Evolutionary conservation across 1,139 yeast genomes (phyloP).

Genomic region (Blastobotrys malaysiensis): DNA sequence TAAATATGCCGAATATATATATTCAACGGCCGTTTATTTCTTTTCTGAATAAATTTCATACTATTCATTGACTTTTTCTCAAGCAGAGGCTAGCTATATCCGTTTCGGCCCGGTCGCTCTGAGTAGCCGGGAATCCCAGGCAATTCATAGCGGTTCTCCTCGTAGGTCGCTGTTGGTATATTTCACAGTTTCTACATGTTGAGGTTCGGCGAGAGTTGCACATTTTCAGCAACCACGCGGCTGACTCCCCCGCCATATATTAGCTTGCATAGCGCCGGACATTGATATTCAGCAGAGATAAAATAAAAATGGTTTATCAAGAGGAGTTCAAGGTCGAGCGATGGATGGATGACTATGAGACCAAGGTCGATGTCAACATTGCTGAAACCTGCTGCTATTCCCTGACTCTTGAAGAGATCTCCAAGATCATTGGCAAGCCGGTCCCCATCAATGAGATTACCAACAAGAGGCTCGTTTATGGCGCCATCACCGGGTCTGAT

Average conservation of each 20-base stretch:
- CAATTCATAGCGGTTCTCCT: too few species aligned
- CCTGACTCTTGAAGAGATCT: conserved; percentile 39
- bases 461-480: conserved; percentile 40
- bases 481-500: conserved; percentile 45
- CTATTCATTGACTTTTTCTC: too few species aligned
- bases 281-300: neutral
- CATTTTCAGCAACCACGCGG: neutral
- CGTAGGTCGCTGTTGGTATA: too few species aligned
- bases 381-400: conserved; percentile 55
- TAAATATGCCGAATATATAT: too few species aligned
- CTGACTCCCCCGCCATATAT: neutral
- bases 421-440: conserved; percentile 30
- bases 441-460: conserved; percentile 25
- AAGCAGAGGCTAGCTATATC: too few species aligned
- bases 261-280: too few species aligned
- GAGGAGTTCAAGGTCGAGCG: conserved; percentile 48
- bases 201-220: neutral
- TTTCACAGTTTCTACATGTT: neutral
- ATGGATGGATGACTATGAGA: conserved; percentile 52
- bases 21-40: too few species aligned
- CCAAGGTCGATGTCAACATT: conserved; percentile 38
- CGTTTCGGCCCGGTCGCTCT: too few species aligned
- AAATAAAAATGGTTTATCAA: conserved; percentile 24
- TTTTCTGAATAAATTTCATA: too few species aligned
- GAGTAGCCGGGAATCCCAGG: too few species aligned